Evolutionary conservation across 78 protist genomes (phyloP).

Genomic region (Mantamonas sphyraenae): DNA sequence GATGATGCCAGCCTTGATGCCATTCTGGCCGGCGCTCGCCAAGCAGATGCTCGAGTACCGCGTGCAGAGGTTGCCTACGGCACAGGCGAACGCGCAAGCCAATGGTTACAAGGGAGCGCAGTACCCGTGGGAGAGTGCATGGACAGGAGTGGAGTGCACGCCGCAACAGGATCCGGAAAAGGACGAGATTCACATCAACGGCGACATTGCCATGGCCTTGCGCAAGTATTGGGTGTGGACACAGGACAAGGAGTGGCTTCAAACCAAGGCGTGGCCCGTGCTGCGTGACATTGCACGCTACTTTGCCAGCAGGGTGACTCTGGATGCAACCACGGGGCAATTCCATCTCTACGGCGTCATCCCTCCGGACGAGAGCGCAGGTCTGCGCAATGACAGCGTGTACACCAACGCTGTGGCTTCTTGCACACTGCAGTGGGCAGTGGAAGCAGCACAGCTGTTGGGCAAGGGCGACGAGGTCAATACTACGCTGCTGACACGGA

Average conservation of each 20-base stretch:
- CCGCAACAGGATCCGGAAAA: no score
- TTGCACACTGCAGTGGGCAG: not conserved
- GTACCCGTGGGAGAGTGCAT: constrained; percentile 1
- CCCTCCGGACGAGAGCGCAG: constrained; percentile 6
- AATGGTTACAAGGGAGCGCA: not conserved
- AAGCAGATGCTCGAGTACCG: not conserved
- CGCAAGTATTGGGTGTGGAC: not conserved
- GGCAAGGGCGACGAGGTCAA: no score
- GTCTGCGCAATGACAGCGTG: not conserved
- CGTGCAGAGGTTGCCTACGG: not conserved
- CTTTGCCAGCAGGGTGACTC: not conserved
- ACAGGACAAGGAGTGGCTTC: not conserved
- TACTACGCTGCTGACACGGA: no score
- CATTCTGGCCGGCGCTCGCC: not conserved
- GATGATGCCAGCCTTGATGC: not conserved
- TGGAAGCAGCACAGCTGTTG: no score
- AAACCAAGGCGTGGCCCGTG: not conserved
- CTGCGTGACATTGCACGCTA: not conserved
- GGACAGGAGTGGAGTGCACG: no score
- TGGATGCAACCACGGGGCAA: no score
- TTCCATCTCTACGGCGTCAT: not conserved
- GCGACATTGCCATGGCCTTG: not conserved
- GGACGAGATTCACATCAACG: constrained; percentile 1
- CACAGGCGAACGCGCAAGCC: not conserved
- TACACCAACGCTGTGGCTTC: constrained; percentile 5